Base-by-base conservation (phyloP, 208 protist genomes). In the Herpetomonas samuelpessoai region DNA sequence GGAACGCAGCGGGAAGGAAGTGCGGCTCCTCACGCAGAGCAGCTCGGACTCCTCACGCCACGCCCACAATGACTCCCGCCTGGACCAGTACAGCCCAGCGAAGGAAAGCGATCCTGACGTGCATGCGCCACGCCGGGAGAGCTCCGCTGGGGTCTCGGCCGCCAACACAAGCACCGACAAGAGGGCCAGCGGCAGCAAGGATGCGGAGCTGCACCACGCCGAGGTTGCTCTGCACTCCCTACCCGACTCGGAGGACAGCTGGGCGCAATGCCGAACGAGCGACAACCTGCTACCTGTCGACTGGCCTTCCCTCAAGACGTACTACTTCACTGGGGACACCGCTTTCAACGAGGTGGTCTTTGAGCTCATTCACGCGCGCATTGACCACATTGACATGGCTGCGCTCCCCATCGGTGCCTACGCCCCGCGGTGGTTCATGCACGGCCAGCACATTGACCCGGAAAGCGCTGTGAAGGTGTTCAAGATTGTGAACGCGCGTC, bases 361-460 rank as follows among this genome's bases (percentile, higher is more conserved):
- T 27, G 70, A 62, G 0, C 65, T 59, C 30, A 89, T 91, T 51
- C 74, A 83, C 59, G 52, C 59, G 0, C 68, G 65, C n/a, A 77
- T 74, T 39, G 60, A 55, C 0, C 64, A 48, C 48, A 68, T 95
- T 49, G 79, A 87, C 51, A 68, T 95, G 52, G 80, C 86, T 2
- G 70, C 79, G 0, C 66, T 96, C 24, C 81, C 91, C 9, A 94
- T 96, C 18, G 91, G 91, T 9, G 91, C 91, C 1, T 96, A 96
- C 57, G 27, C 72, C 21, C 84, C 84, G 26, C 77, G 87, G 6
- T 80, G 71, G 72, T 83, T 92, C 50, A 77, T 95, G 69, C 47
- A 48, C 0, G 28, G 14, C 0, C 57, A 77, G 25, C 91, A 96
- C 61, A 65, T 91, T 14, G 67, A 91, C 56, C 86, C 88, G 18